A percentile compares a stretch with the other conserved stretches of the same genome.
phyloP scores from a whole-genome alignment of 768 basidiomycete species.

The Russula sp. region DNA sequence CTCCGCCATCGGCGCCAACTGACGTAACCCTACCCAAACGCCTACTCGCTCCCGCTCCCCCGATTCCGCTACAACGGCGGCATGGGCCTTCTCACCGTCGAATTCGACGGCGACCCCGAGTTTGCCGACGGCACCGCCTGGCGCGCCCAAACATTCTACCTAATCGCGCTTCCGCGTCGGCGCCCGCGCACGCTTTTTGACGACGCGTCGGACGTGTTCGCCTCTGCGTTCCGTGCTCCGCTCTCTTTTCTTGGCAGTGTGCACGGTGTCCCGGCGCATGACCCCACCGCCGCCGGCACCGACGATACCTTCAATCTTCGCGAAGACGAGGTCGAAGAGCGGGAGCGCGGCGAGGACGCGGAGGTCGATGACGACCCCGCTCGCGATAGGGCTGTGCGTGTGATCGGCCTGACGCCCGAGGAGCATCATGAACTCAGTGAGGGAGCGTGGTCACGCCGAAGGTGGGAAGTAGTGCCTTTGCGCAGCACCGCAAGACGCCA shows the following conservation, averaged over 20 bases:
- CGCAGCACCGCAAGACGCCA: slow-evolving; percentile 28
- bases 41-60: slow-evolving; percentile 70
- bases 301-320: slow-evolving; percentile 43
- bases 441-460: slow-evolving; percentile 37
- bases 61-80: slow-evolving; percentile 53
- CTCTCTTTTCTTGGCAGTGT: slow-evolving; percentile 42
- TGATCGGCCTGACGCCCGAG: slow-evolving; percentile 46
- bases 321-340: slow-evolving; percentile 75
- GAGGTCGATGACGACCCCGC: slow-evolving; percentile 73
- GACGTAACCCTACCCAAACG: slow-evolving; percentile 72
- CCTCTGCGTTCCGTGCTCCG: slow-evolving; percentile 54
- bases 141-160: slow-evolving; percentile 53
- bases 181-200: slow-evolving; percentile 66
- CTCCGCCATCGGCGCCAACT: slow-evolving; percentile 73
- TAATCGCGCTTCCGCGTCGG: slow-evolving; percentile 61
- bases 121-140: slow-evolving; percentile 47
- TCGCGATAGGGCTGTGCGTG: slow-evolving; percentile 46
- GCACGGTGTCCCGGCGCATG: background rate
- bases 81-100: slow-evolving; percentile 53
- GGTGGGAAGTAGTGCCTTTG: slow-evolving; percentile 46
- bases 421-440: slow-evolving; percentile 30
- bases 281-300: slow-evolving; percentile 24
- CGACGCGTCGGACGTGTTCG: slow-evolving; percentile 61
- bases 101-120: slow-evolving; percentile 58
- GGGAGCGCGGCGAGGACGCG: slow-evolving; percentile 70